These are phyloP conservation scores for Agaricus sinodeliciosus DNA, from an alignment of 768 basidiomycete genomes.

Conservation along the genomic window DNA sequence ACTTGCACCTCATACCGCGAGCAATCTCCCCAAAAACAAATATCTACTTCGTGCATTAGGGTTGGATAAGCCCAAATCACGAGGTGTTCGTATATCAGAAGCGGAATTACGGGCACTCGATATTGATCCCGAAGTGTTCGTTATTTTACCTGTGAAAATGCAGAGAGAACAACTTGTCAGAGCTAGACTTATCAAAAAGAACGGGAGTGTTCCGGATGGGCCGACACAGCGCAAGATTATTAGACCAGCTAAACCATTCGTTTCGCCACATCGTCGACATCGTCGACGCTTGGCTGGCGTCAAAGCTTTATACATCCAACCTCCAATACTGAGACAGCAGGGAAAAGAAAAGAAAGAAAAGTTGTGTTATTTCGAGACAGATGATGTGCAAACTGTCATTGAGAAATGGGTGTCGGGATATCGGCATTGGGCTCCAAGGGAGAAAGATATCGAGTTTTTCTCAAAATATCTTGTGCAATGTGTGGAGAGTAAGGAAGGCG, in stretches of 20 bases:
- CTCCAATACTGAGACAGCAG: conserved; percentile 51
- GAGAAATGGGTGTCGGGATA: conserved; percentile 72
- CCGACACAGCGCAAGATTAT: conserved; percentile 32
- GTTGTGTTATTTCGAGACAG: conserved; percentile 52
- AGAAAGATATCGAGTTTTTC: conserved; percentile 71
- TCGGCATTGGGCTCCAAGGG: conserved; percentile 54
- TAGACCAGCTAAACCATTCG: conserved; percentile 41
- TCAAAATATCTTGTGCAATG: conserved; percentile 64
- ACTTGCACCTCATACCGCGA: conserved; percentile 38
- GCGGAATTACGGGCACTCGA: conserved; percentile 53
- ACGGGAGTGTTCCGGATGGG: conserved; percentile 31
- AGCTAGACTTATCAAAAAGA: conserved; percentile 43
- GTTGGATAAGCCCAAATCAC: conserved; percentile 22
- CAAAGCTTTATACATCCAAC: conserved; percentile 42
- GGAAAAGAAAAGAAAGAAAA: conserved; percentile 52
- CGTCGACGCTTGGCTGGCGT: conserved; percentile 42
- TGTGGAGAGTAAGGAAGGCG: conserved; percentile 49
- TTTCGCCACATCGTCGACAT: conserved; percentile 33
- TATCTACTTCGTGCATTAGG: conserved; percentile 25
- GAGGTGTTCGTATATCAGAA: conserved; percentile 39
- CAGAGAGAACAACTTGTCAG: conserved; percentile 71
- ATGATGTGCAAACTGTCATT: conserved; percentile 67
- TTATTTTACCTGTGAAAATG: conserved; percentile 51
- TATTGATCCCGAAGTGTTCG: conserved; percentile 62
- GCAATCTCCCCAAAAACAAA: conserved; percentile 29